Percentiles rank a stretch among this genome's conserved stretches.
These are phyloP conservation scores for Mucor mucedo DNA, from an alignment of 371 early-diverging fungal genomes.

Conservation along the genomic window DNA sequence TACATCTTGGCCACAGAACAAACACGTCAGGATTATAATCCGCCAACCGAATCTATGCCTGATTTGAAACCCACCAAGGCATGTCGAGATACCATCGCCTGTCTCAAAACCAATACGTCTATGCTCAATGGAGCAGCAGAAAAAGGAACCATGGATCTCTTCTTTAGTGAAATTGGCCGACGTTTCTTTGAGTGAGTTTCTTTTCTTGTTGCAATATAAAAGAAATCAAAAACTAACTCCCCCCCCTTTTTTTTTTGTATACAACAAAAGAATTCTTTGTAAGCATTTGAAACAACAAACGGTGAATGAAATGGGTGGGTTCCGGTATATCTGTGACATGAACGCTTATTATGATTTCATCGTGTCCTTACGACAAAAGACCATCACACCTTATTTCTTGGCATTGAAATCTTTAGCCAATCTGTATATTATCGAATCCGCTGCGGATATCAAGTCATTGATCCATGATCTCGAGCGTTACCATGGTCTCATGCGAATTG, in stretches of 20 bases:
- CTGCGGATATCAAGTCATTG: slow-evolving; percentile 80
- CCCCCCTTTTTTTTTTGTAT: background rate
- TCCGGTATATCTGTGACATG: slow-evolving; percentile 86
- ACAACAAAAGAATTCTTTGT: slow-evolving; percentile 57
- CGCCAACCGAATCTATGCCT: slow-evolving; percentile 49
- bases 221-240: background rate
- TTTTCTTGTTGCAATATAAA: background rate
- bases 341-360: slow-evolving; percentile 79
- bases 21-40: slow-evolving; percentile 71
- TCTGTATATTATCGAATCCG: slow-evolving; percentile 85
- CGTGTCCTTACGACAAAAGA: slow-evolving; percentile 66
- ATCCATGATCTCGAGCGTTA: slow-evolving; percentile 87
- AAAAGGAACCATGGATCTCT: slow-evolving; percentile 87
- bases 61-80: slow-evolving; percentile 76
- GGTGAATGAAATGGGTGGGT: slow-evolving; percentile 81
- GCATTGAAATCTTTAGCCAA: slow-evolving; percentile 93
- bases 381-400: slow-evolving; percentile 78
- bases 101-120: slow-evolving; percentile 77
- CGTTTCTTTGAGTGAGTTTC: slow-evolving; percentile 81
- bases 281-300: slow-evolving; percentile 83
- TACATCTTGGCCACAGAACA: slow-evolving; percentile 73
- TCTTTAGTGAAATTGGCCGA: slow-evolving; percentile 85
- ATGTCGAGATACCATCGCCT: slow-evolving; percentile 74
- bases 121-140: slow-evolving; percentile 80
- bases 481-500: slow-evolving; percentile 82